Base-by-base conservation (phyloP, 257 asterid genomes). In the Henckelia pumila region DNA sequence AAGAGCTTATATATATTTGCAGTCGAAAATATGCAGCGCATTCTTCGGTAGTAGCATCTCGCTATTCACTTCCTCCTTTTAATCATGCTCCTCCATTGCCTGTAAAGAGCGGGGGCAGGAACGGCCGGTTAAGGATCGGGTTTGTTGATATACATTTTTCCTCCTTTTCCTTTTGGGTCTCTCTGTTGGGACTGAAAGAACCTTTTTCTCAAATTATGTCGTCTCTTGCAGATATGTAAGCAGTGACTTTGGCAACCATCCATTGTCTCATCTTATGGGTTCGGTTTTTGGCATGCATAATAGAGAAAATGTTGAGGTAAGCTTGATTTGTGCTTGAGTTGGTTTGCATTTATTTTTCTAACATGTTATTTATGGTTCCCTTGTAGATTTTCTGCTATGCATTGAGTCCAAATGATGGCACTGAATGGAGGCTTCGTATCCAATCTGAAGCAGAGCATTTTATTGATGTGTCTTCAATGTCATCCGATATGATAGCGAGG, bases 191-290 rank as follows among this genome's bases (percentile, higher is more conserved):
- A 50, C 32, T n/a, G 21, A 7, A 65, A 58, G 30, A 56, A 59
- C 21, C 21, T 59, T 35, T 6, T 17, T 17, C 21, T 17, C 21
- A 14, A 47, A 53, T 29, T 59, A 23, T 59, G 55, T 37, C 25
- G 55, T 72, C 49, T 72, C 72, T 75, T 50, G 59, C 89, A 94
- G 99, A 63, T 94, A 91, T 59, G 99, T 94, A 75, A 94, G 99
- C 84, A 94, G 99, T 73, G 99, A 94, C 82, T 94, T 94, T 20
- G 99, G 99, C 60, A 94, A 94, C 81, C 99, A 94, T 73, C 99
- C 99, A 66, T 75, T 94, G 57, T 94, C 99, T 7, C 99, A 94
- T 71, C 97, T 94, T 68, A 94, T 94, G 97, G 99, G 99, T 56
- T 94, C 99, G 2, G 92, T 94, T 13, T 94, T 94, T 76, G 97